Conservation (phyloP, 2,329 filamentous ascomycete genomes). For the Davidsoniella neocaledoniae region DNA sequence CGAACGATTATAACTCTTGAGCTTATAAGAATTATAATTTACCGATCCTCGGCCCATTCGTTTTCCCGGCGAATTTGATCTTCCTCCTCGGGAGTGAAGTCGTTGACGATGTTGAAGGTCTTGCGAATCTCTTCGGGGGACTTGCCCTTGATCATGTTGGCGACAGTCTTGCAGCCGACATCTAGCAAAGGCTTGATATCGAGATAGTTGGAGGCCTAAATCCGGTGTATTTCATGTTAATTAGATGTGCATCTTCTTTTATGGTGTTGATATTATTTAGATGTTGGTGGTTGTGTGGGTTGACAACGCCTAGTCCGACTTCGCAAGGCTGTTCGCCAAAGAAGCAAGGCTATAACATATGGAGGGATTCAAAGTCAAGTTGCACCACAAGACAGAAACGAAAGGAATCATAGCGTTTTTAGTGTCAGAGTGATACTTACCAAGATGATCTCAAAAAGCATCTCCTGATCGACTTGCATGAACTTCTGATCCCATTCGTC, state of each 20-base stretch:
- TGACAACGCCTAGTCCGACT: neutral
- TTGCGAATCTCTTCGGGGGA: conserved; percentile 97
- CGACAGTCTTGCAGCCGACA: conserved; percentile 97
- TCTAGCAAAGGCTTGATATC: conserved; percentile 97
- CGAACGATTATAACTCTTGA: neutral
- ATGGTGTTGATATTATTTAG: neutral
- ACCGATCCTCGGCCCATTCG: conserved; percentile 78
- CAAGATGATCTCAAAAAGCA: conserved; percentile 98
- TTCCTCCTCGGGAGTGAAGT: conserved; percentile 97
- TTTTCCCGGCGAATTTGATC: conserved; percentile 91
- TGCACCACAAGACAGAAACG: neutral
- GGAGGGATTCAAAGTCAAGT: too few relatives aligned
- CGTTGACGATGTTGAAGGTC: conserved; percentile 99
- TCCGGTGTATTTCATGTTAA: neutral
- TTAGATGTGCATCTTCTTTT: neutral
- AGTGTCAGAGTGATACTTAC: conserved; percentile 32
- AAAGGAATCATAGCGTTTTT: neutral
- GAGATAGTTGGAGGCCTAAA: conserved; percentile 86
- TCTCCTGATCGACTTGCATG: conserved; percentile 99
- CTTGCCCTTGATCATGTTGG: conserved; percentile 99
- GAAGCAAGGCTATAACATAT: too few relatives aligned
- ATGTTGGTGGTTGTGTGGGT: neutral
- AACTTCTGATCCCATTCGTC: conserved; percentile 99
- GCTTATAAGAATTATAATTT: conserved; percentile 17
- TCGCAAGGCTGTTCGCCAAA: too few relatives aligned